Conservation (phyloP, 1,139 yeast species). For the Geotrichum bryndzae region DNA sequence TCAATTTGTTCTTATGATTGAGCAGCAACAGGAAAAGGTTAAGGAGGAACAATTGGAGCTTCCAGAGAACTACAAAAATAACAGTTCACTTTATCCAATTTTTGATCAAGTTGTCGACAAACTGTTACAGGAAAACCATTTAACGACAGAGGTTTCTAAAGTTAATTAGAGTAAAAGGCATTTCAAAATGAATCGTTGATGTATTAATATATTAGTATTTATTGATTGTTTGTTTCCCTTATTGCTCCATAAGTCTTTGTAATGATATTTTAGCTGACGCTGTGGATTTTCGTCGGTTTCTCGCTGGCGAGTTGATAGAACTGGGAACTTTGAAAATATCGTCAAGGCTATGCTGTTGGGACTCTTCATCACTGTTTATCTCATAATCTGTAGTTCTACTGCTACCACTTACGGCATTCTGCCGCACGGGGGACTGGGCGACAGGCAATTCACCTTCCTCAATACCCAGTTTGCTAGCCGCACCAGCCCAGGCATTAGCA, state of each 20-base stretch:
- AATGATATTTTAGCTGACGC: constrained; percentile 13
- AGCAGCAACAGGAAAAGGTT: constrained; percentile 34
- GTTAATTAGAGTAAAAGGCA: neutral
- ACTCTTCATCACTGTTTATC: neutral
- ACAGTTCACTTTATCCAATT: constrained; percentile 40
- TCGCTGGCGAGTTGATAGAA: neutral
- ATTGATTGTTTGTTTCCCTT: neutral
- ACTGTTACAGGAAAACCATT: constrained; percentile 6
- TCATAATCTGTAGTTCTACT: neutral
- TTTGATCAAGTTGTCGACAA: constrained; percentile 47
- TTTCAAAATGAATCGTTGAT: neutral
- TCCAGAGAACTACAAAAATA: constrained; percentile 37
- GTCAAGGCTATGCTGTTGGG: neutral
- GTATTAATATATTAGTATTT: neutral
- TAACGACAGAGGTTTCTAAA: constrained; percentile 1
- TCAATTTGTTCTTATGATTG: constrained; percentile 76
- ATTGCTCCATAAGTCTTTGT: constrained; percentile 10
- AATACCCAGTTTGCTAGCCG: neutral
- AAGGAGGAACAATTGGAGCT: constrained; percentile 19
- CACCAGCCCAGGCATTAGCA: constrained; percentile 11
- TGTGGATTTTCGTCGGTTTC: constrained; percentile 6
- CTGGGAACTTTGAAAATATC: neutral
- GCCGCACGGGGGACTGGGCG: neutral
- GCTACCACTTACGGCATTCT: neutral
- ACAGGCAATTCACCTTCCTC: neutral